Evolutionary conservation across 148 eudicot species (phyloP), one percentile per base, ranked within the genome.

Genomic region (Persicaria maculosa): DNA sequence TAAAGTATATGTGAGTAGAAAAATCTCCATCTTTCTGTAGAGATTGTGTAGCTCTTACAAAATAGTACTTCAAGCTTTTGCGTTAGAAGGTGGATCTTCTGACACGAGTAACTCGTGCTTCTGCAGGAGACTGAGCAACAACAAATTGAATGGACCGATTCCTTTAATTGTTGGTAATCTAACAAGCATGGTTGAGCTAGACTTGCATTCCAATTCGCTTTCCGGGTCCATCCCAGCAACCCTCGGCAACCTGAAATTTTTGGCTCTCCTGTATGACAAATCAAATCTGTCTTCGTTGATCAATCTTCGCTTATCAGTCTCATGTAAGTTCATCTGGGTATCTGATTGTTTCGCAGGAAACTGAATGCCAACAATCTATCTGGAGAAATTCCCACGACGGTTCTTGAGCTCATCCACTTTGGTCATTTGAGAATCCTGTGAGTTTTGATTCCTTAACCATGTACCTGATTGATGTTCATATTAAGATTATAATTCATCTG

Each of bases 161-260:
- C 70, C 70, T 12, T 4, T 0, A 5, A 16, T 12, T 47, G 43
- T 65, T 40, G 70, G 70, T 5, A 65, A 65, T 40, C 47, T 65
- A 65, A 65, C 70, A 40, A 65, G 47, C 70, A 15, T 65, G 70
- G n/a, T 43, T 65, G 19, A 36, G 70, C 9, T 65, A 40, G 17
- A 40, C 47, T 43, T 65, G 7, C 47, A 65, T 2, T 40, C 15
- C 0, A 65, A 65, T 65, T 15, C n/a, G 14, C 19, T 65, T 65
- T 40, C 47, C 43, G 70, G 70, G 11, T 43, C 70, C 70, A 65
- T 65, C 70, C 70, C 70, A 65, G 1, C 17, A 36, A 40, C 70
- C 1, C 16, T 65, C 17, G 47, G 70, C 15, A 65, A 43, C 70
- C 44, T 65, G 19, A 40, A 43, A 65, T 65, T 46, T 7, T 65